Base-by-base conservation (phyloP, 306 rosid genomes). In the Lagenaria siceraria region DNA sequence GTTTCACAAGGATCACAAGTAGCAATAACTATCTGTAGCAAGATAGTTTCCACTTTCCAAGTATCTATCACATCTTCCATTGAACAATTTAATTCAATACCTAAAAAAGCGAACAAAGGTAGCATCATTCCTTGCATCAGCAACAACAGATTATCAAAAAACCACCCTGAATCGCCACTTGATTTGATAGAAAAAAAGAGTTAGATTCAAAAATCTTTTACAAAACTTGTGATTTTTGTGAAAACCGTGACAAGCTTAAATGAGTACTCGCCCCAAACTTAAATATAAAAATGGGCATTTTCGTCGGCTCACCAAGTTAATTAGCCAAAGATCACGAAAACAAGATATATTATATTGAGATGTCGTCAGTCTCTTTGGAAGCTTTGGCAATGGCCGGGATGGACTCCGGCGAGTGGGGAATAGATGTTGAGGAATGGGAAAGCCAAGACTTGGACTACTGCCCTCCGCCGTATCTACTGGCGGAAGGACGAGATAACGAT, bases 301-400 rank as follows among this genome's bases (percentile, higher is more conserved):
- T 21, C n/a, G 6, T n/a, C n/a, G n/a, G n/a, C n/a, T n/a, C 77
- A 46, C 38, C 11, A 70, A 70, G 12, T 11, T 46, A 12, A 46
- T 46, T 46, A 69, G 1, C n/a, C 2, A 13, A 21, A 72, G 13
- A 49, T 33, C 36, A 33, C 1, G 11, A 48, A 24, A 42, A 10
- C 48, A 33, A 33, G 48, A 40, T 42, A 9, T 8, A 42, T 46
- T 11, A 0, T 43, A 36, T 12, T 3, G 5, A 12, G 5, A 46
- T 51, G 55, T 51, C 51, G 4, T 46, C 55, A 0, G 55, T 78
- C 18, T 78, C 81, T n/a, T 66, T 78, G 58, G 81, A 86, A 84
- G 86, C 88, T 72, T 66, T 78, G 18, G 91, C 87, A 80, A 87
- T 90, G 91, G 88, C 87, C 7, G 86, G 90, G 25, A 77, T 78